Evolutionary conservation across 1,284 basidiomycete species (phyloP).

Genomic region (Ustilago vetiveriae): DNA sequence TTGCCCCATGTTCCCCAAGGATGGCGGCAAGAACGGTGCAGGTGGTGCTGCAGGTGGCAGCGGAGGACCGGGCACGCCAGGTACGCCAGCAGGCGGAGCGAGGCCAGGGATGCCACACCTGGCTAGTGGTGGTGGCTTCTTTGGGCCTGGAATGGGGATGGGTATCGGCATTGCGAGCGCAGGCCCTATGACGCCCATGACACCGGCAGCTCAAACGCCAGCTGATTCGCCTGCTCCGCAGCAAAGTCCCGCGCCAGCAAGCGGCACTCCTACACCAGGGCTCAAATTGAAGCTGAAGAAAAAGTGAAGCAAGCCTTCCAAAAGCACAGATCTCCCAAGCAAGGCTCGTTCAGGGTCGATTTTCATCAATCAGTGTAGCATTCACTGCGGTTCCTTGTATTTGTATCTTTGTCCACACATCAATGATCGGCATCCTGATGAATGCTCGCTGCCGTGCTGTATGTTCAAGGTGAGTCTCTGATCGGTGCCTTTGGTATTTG

Average conservation of each 20-base stretch:
- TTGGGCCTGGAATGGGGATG: slow-evolving; percentile 49
- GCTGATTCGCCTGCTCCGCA: slow-evolving; percentile 27
- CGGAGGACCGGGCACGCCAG: slow-evolving; percentile 29
- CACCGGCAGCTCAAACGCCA: slow-evolving; percentile 29
- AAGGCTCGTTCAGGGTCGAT: no score
- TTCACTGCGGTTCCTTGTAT: no score
- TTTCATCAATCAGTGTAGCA: no score
- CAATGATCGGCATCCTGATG: background rate
- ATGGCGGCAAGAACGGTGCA: slow-evolving; percentile 46
- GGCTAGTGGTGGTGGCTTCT: slow-evolving; percentile 43
- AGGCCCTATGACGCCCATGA: slow-evolving; percentile 42
- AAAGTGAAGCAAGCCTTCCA: slow-evolving; percentile 18
- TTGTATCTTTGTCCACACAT: slow-evolving; percentile 11
- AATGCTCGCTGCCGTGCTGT: background rate
- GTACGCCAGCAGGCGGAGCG: slow-evolving; percentile 26
- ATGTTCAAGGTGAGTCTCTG: no score
- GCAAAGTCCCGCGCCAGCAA: slow-evolving; percentile 32
- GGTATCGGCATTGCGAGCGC: slow-evolving; percentile 38
- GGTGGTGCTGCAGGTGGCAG: slow-evolving; percentile 38
- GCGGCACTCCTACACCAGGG: slow-evolving; percentile 30
- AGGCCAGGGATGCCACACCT: slow-evolving; percentile 44
- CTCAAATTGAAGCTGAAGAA: slow-evolving; percentile 54
- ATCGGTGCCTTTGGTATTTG: no score
- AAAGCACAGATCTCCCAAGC: no score
- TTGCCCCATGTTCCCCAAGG: slow-evolving; percentile 61